Percentiles rank a stretch among this genome's conserved stretches.
Conservation (phyloP, 1,284 basidiomycete genomes). For the Trametes versicolor region DNA sequence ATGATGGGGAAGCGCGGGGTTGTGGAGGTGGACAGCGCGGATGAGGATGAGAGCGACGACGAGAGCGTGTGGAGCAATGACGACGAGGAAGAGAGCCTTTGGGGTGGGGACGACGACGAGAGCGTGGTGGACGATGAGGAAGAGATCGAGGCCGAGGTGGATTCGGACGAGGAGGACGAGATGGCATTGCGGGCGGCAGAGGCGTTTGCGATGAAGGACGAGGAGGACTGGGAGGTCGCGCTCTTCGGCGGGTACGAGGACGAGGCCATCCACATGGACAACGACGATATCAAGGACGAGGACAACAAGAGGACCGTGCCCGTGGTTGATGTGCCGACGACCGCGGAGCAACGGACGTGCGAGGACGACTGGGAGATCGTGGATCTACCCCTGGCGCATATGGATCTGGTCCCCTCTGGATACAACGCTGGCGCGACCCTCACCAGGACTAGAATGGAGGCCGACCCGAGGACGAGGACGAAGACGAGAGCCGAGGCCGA, state of each 20-base stretch:
- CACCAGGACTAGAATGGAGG: background rate
- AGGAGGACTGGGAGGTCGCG: slow-evolving; percentile 16
- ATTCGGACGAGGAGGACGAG: background rate
- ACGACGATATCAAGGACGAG: background rate
- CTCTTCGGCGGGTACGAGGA: slow-evolving; percentile 18
- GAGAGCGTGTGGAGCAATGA: background rate
- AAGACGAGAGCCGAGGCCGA: background rate
- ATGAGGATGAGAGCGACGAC: slow-evolving; percentile 4
- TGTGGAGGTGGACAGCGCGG: background rate
- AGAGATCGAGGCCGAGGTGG: background rate
- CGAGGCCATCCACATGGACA: slow-evolving; percentile 6
- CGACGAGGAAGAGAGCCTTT: background rate
- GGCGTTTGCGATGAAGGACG: background rate
- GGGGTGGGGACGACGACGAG: background rate
- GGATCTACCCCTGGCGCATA: background rate
- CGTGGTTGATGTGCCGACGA: too few species aligned
- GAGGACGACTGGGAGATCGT: background rate
- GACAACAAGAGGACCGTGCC: background rate
- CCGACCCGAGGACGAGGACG: slow-evolving; percentile 6
- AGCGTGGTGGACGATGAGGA: background rate
- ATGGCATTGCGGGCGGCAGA: background rate
- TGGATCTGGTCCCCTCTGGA: too few species aligned
- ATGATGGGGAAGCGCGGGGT: background rate
- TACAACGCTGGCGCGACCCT: too few species aligned
- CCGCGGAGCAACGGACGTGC: too few species aligned